Percentiles rank a stretch among this genome's conserved stretches.
Conservation (phyloP, 345 rosid genomes). For the Crucihimalaya himalaica region DNA sequence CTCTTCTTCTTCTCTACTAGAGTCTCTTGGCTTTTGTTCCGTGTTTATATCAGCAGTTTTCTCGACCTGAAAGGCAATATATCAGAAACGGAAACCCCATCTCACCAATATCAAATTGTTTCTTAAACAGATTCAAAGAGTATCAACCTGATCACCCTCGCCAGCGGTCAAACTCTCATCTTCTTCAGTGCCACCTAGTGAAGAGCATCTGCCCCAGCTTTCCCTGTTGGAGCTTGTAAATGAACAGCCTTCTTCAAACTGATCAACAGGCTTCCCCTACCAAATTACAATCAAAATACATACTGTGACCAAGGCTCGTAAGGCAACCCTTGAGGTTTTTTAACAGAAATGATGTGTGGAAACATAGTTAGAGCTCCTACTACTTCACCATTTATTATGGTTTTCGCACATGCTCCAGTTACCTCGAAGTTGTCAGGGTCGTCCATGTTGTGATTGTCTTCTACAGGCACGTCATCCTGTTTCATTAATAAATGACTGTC, state of each 20-base stretch:
- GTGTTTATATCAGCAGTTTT: slow-evolving; percentile 54
- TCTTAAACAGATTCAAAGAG: slow-evolving; percentile 9
- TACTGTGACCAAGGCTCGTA: neutral
- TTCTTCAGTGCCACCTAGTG: slow-evolving; percentile 85
- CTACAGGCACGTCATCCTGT: slow-evolving; percentile 48
- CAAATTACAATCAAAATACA: slow-evolving; percentile 10
- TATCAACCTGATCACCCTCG: slow-evolving; percentile 57
- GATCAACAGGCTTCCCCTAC: slow-evolving; percentile 66
- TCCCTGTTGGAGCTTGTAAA: slow-evolving; percentile 94
- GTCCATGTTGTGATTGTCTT: slow-evolving; percentile 40
- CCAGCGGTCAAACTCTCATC: slow-evolving; percentile 63
- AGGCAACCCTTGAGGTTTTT: slow-evolving; percentile 7
- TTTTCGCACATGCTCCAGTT: slow-evolving; percentile 22
- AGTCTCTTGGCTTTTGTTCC: slow-evolving; percentile 32
- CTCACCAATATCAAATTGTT: slow-evolving; percentile 4
- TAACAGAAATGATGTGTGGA: neutral
- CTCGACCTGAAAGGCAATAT: slow-evolving; percentile 47
- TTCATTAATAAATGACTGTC: slow-evolving; percentile 28
- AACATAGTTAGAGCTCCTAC: slow-evolving; percentile 4
- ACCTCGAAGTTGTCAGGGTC: slow-evolving; percentile 57
- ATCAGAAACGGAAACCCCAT: slow-evolving; percentile 13
- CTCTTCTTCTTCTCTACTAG: slow-evolving; percentile 43
- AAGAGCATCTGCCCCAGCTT: slow-evolving; percentile 99
- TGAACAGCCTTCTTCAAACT: slow-evolving; percentile 78
- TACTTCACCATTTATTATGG: neutral